Evolutionary conservation across 2,329 filamentous ascomycete genomes (phyloP), one percentile per base, ranked within the genome.

Genomic region (Chalaropsis ovoidea): DNA sequence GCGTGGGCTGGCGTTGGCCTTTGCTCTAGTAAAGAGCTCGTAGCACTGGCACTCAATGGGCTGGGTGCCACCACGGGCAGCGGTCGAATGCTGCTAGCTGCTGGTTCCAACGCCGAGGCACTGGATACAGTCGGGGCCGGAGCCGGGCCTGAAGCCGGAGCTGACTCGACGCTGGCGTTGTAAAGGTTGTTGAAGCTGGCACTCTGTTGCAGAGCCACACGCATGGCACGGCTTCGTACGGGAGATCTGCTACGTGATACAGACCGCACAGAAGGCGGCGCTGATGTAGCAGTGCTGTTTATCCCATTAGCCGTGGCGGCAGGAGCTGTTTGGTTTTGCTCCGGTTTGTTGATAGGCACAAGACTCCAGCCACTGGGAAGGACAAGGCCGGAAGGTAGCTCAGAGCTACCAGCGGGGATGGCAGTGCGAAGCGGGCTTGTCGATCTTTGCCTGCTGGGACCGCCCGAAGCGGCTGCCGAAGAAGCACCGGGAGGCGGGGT

Each of bases 341-440:
- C 69, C 27, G 82, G 78, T 69, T 86, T 80, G 17, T 42, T 56
- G 24, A 88, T 76, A 27, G 85, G 85, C 58, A 87, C 75, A 47
- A 88, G 73, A 24, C 82, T 82, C 85, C 85, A 88, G 4, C 85
- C 85, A 35, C 80, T 78, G 1, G 85, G 85, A 22, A 88, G 79
- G 4, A 81, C 78, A n/a, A 88, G 78, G 5, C 85, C 85, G 64
- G 84, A 80, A 0, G 85, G 85, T 8, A 87, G 76, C 7, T 86
- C 83, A 22, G 81, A 73, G 69, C 82, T 85, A 19, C 83, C 84
- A 2, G 84, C 76, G 3, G 82, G 82, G 63, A 86, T 85, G 1
- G 81, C 76, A 65, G 43, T 70, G 70, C 6, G 63, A 70, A 66
- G 65, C 13, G 65, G 45, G 31, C 52, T 66, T 63, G 65, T 64